These are phyloP conservation scores for Plasmodium fragile DNA, from an alignment of 169 alveolate genomes.

Conservation along the genomic window DNA sequence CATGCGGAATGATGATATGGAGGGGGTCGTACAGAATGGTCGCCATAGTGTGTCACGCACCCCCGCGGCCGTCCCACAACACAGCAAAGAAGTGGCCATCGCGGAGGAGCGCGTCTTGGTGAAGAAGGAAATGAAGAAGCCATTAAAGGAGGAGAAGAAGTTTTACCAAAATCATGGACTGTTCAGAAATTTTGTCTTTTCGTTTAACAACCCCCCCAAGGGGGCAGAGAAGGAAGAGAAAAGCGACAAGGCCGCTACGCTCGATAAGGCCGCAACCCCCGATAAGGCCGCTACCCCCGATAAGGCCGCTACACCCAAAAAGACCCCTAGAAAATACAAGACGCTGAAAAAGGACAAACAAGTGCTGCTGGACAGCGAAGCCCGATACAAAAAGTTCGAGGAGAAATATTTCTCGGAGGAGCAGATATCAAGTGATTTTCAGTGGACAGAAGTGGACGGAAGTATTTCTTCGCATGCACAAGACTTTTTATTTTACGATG, in stretches of 20 bases:
- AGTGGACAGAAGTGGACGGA: slow-evolving; percentile 39
- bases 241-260: too few relatives aligned
- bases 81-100: not conserved
- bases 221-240: not conserved
- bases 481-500: slow-evolving; percentile 16
- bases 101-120: not conserved
- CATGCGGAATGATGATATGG: not conserved
- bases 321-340: slow-evolving; percentile 5
- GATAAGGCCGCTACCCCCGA: not conserved
- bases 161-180: slow-evolving; percentile 3
- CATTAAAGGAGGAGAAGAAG: not conserved
- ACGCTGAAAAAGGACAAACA: slow-evolving; percentile 19
- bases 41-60: not conserved
- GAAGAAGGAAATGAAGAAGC: not conserved
- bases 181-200: slow-evolving; percentile 23
- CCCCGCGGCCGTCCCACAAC: not conserved
- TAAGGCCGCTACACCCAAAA: not conserved
- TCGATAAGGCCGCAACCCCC: not conserved
- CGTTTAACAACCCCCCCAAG: slow-evolving; percentile 7
- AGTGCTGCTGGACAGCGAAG: not conserved
- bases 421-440: slow-evolving; percentile 23
- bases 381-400: slow-evolving; percentile 17
- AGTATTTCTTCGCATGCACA: slow-evolving; percentile 30
- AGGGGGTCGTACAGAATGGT: not conserved
- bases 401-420: slow-evolving; percentile 20